Conservation (phyloP, 768 basidiomycete species). For the Amyloporia xantha region DNA sequence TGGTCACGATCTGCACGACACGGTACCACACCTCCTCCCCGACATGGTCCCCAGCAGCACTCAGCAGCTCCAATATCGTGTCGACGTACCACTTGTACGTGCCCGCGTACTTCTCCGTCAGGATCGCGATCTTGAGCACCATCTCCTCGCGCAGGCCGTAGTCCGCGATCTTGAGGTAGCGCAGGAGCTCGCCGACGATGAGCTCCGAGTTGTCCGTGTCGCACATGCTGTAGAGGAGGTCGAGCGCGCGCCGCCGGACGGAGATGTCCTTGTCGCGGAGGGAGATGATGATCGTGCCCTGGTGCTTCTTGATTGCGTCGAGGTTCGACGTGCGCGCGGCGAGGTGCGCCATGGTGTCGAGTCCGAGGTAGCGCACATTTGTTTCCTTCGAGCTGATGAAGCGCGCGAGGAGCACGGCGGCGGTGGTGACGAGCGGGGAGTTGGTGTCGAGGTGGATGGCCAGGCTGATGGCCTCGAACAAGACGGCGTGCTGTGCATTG, state of each 20-base stretch:
- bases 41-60: constrained; percentile 95
- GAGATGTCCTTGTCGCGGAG: constrained; percentile 97
- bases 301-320: constrained; percentile 90
- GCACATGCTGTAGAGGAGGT: constrained; percentile 98
- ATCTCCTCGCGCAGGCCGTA: constrained; percentile 96
- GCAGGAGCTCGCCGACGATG: constrained; percentile 91
- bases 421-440: constrained; percentile 80
- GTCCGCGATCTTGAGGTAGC: constrained; percentile 93
- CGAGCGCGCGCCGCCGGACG: constrained; percentile 87
- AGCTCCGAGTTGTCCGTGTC: constrained; percentile 94
- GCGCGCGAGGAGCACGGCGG: constrained; percentile 85
- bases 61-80: constrained; percentile 92
- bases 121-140: constrained; percentile 97
- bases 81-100: constrained; percentile 99
- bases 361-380: constrained; percentile 93
- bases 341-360: constrained; percentile 98
- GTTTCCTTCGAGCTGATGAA: constrained; percentile 99
- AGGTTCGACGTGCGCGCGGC: constrained; percentile 90
- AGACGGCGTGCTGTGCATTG: constrained; percentile 96
- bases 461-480: constrained; percentile 95
- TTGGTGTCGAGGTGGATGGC: constrained; percentile 94
- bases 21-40: constrained; percentile 99
- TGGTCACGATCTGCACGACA: constrained; percentile 96
- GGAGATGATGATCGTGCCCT: constrained; percentile 90
- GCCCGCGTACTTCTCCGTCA: constrained; percentile 97